Evolutionary conservation across 148 eudicot species (phyloP), one percentile per base, ranked within the genome.

Genomic region (Rhododendron ovatum): DNA sequence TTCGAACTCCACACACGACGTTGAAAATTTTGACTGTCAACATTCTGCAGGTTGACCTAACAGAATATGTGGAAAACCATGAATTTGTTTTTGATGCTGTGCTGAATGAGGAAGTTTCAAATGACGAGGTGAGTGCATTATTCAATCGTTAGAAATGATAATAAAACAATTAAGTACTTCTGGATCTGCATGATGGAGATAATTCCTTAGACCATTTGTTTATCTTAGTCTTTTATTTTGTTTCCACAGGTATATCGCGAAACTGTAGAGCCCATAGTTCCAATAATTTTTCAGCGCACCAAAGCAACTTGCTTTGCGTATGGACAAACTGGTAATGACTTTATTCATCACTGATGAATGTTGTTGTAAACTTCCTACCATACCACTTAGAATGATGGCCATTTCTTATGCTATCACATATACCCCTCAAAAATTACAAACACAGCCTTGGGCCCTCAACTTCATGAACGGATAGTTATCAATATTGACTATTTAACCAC

Each of bases 301-400:
- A 97, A 97, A 89, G 98, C 99, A 61, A 97, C 99, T 78, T 97
- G 99, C 92, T 97, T 97, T 90, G 99, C 99, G 50, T 97, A 95
- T 93, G 99, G 99, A 51, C 99, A 97, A 89, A 97, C 99, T 89
- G 99, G 99, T 97, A 81, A 43, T 47, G 59, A 28, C 26, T 82
- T 81, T 30, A 17, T 17, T 41, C 35, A 78, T 28, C 28, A 22
- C 20, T 22, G 43, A 33, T 53, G 35, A 53, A 33, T 71, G 37
- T 41, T 37, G 47, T 75, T 75, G 24, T 35, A 61, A 82, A 51
- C 47, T 39, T 43, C 33, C 71, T 78, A 78, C 87, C 83, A 28
- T 39, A 12, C 39, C 55, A 20, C 41, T 47, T 17, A 39, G 79
- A 75, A 75, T 37, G 13, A 7, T 35, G 45, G 45, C 48, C 26